Evolutionary conservation across 2,329 filamentous ascomycete species (phyloP), one percentile per base, ranked within the genome.

Genomic region (Botrytis squamosa): DNA sequence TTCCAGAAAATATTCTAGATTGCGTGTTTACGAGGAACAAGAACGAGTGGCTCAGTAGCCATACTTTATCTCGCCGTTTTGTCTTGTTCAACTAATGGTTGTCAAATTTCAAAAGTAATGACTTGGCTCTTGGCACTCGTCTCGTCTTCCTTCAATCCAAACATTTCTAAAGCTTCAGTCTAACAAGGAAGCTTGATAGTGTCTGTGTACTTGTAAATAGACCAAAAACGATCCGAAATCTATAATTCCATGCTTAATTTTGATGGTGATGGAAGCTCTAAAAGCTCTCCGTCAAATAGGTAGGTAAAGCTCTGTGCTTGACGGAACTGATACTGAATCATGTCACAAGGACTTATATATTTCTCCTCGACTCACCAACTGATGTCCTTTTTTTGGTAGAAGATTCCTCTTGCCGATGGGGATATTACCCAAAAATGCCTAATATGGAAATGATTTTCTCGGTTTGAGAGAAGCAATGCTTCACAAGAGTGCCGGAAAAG

Each of bases 81-180:
- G 59, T 63, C 25, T 38, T 38, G 33, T 38, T 38, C 36, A 63
- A 63, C 63, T n/a, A 40, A 46, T 22, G 25, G 40, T 46, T 29
- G 29, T 33, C 68, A 20, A 29, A 40, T 29, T 25, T 8, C 68
- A 14, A 55, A 55, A 40, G 55, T 14, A 44, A 70, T 16, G 46
- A 49, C 68, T 70, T 70, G 55, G 68, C 36, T 29, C 68, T 70
- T 62, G 55, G 68, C 29, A 44, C 55, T 62, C 55, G n/a, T 70
- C 68, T 14, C 40, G n/a, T 36, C 55, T 70, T 62, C 22, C 52
- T 29, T 20, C 36, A 49, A n/a, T 40, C 20, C 55, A 18, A 62
- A 44, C n/a, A 36, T 63, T 9, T 40, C 59, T 18, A 8, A 57
- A 57, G 52, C 38, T 36, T 16, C 18, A 36, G 20, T 55, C 25